Percentiles rank a stretch among this genome's conserved stretches.
Evolutionary conservation across 2,329 filamentous ascomycete genomes (phyloP).

Genomic region (Dryadomyces quercivorus): DNA sequence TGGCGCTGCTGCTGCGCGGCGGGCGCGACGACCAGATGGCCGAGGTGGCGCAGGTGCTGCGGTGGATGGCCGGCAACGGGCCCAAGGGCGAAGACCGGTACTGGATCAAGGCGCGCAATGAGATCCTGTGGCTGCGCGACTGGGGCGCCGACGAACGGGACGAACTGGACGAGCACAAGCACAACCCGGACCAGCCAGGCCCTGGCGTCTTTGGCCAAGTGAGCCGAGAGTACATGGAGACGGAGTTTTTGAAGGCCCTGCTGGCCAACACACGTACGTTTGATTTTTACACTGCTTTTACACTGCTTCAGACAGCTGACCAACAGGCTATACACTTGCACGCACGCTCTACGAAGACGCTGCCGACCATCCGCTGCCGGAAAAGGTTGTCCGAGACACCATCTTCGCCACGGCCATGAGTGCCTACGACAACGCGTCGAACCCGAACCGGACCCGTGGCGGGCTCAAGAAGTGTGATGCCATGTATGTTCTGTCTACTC

Average conservation of each 20-base stretch:
- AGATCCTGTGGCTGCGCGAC: conserved; percentile 60
- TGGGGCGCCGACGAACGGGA: conserved; percentile 47
- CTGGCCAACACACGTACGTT: conserved; percentile 46
- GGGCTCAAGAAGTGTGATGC: conserved; percentile 67
- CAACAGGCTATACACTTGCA: conserved; percentile 48
- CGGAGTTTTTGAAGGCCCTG: conserved; percentile 57
- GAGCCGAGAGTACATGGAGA: conserved; percentile 49
- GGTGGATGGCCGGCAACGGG: conserved; percentile 33
- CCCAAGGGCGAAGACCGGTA: conserved; percentile 49
- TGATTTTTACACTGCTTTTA: background rate
- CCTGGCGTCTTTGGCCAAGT: conserved; percentile 47
- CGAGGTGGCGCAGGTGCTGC: conserved; percentile 47
- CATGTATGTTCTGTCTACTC: conserved; percentile 38
- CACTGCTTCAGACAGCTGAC: no score
- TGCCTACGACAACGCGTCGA: conserved; percentile 71
- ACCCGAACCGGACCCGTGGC: conserved; percentile 64
- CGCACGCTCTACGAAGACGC: conserved; percentile 47
- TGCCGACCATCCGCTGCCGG: conserved; percentile 33
- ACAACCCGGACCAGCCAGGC: background rate
- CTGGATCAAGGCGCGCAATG: conserved; percentile 49
- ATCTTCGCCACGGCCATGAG: conserved; percentile 52
- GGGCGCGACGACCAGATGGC: conserved; percentile 47
- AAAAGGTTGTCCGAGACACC: conserved; percentile 42
- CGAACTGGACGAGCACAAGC: conserved; percentile 7
- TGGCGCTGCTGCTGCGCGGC: conserved; percentile 52